Conservation (phyloP, 768 basidiomycete genomes). For the Leccinum boreale region DNA sequence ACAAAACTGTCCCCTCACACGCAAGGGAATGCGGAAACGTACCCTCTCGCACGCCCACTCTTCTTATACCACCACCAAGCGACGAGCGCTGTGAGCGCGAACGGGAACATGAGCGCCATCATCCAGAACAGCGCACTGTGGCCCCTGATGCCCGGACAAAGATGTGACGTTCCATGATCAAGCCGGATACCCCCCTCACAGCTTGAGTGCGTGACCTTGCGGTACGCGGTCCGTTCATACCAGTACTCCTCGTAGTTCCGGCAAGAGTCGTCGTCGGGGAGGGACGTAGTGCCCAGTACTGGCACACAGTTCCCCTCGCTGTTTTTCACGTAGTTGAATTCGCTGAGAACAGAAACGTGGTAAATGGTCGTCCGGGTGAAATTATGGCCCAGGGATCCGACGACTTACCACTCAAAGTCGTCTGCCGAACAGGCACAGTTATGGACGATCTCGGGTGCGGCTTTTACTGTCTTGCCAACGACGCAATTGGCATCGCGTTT, state of each 20-base stretch:
- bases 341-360: conserved; percentile 44
- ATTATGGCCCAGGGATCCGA: neutral
- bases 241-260: conserved; percentile 67
- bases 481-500: conserved; percentile 76
- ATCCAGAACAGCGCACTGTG: conserved; percentile 84
- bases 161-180: conserved; percentile 71
- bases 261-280: conserved; percentile 62
- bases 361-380: neutral
- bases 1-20: neutral
- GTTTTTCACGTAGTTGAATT: conserved; percentile 87
- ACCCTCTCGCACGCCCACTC: conserved; percentile 75
- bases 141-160: conserved; percentile 77
- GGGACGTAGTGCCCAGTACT: conserved; percentile 62
- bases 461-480: conserved; percentile 68
- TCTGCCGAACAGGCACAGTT: conserved; percentile 69
- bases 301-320: conserved; percentile 72
- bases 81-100: conserved; percentile 69
- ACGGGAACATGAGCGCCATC: conserved; percentile 71
- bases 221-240: conserved; percentile 92
- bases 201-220: conserved; percentile 84
- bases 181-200: conserved; percentile 80
- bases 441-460: conserved; percentile 48
- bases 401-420: conserved; percentile 94
- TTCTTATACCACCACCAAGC: conserved; percentile 80
- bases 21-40: conserved; percentile 27